A percentile compares a stretch with the other conserved stretches of the same genome.
Evolutionary conservation across 495 filamentous ascomycete species (phyloP).

Genomic region (Darksidea phi): DNA sequence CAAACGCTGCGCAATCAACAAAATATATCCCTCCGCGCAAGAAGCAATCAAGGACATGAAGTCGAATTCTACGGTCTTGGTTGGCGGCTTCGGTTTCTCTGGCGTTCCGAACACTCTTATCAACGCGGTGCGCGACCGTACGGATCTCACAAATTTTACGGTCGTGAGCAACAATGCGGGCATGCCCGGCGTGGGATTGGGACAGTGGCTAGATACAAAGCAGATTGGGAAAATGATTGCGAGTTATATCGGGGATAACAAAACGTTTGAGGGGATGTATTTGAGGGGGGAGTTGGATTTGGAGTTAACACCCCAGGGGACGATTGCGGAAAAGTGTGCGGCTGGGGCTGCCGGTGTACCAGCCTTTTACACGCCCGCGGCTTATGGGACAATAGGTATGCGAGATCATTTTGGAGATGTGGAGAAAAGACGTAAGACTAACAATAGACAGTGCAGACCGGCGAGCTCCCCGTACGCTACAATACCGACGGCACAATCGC

Average conservation of each 20-base stretch:
- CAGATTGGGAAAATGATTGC: slow-evolving; percentile 92
- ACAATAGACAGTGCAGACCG: slow-evolving; percentile 77
- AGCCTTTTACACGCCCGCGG: slow-evolving; percentile 89
- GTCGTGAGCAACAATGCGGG: slow-evolving; percentile 35
- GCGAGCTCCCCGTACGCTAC: slow-evolving; percentile 76
- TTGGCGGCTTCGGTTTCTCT: slow-evolving; percentile 33
- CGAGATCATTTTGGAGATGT: not conserved
- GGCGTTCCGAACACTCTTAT: slow-evolving; percentile 35
- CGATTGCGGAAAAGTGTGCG: slow-evolving; percentile 82
- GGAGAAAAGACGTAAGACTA: not conserved
- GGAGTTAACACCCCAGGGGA: slow-evolving; percentile 87
- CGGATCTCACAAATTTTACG: slow-evolving; percentile 32
- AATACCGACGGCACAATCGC: slow-evolving; percentile 76
- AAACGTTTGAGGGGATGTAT: slow-evolving; percentile 87
- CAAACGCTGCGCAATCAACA: slow-evolving; percentile 25
- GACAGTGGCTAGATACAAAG: slow-evolving; percentile 42
- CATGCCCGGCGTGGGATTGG: slow-evolving; percentile 32
- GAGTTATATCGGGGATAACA: slow-evolving; percentile 90
- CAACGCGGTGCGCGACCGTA: slow-evolving; percentile 30
- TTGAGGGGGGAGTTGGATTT: slow-evolving; percentile 81
- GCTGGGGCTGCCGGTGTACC: slow-evolving; percentile 87
- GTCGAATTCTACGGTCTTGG: slow-evolving; percentile 26
- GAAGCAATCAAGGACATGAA: slow-evolving; percentile 35
- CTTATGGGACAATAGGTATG: slow-evolving; percentile 35
- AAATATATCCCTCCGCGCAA: slow-evolving; percentile 29